Base-by-base conservation (phyloP, 768 basidiomycete species). In the Hypholoma fasciculare region DNA sequence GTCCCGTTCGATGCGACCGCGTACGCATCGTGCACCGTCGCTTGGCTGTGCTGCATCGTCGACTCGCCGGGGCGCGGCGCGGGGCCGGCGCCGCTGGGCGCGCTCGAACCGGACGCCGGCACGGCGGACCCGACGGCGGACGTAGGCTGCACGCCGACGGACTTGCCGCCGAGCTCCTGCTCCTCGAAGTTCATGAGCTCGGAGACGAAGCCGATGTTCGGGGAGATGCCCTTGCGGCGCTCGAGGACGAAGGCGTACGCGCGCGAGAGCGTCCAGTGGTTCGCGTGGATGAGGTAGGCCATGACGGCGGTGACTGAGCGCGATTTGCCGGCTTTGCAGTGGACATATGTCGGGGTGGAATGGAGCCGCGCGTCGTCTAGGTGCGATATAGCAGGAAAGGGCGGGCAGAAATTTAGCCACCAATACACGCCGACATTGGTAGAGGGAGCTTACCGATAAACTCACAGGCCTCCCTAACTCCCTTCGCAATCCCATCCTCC, bases 161-260 rank as follows among this genome's bases (percentile, higher is more conserved):
- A 85, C 74, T 92, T 85, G 53, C 90, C 79, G 59, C 95, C 86
- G 50, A 96, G 77, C 73, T 96, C 91, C 67, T 88, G 79, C 68
- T 96, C 94, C 75, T 98, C 96, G 67, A 96, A 97, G 48, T 87
- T 89, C 96, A 97, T 97, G 43, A 98, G 82, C 72, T 97, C 95
- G 4, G 92, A 94, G 44, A 98, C 94, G 72, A 98, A 98, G 7
- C 96, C 96, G 61, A 98, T 96, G 69, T 97, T 98, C 9, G 96
- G 96, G 13, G 92, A 95, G 63, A 98, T 96, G 62, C 94, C 94
- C 64, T 93, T 94, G 37, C 96, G 86, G 8, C 94, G 85, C 65
- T 96, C 96, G 40, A 93, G 82, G 23, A 98, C 96, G 68, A 94
- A 97, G 0, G 88, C 76, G 69, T 98, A 98, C 1, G 96, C 94